Base-by-base conservation (phyloP, 805 yeast species). In the Kazachstania taianensis region DNA sequence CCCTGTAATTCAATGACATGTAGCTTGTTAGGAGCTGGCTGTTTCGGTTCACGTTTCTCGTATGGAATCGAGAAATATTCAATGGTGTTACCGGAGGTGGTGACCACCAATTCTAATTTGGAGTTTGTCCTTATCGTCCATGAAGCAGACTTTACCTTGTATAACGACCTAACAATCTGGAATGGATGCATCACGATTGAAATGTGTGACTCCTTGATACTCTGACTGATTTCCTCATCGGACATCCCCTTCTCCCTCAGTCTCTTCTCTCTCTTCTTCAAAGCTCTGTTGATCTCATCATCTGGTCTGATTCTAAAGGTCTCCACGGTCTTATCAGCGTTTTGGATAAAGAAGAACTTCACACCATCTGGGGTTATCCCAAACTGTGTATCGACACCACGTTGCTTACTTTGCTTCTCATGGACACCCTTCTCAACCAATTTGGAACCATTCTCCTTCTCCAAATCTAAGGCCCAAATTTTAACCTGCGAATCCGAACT, bases 401-500 rank as follows among this genome's bases (percentile, higher is more conserved):
- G 70, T 31, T 80, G 70, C 48, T 78, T 81, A 55, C 89, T 80
- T 46, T 74, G 81, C 51, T 84, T 84, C 42, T 79, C 84, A 47
- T 81, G 69, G 3, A 61, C 47, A 1, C 96, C 96, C 32, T 65
- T 60, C 46, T 74, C 82, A 2, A 61, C 46, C 26, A 85, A 53
- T 39, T 70, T 69, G 2, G 65, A 62, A 7, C 72, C 73, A 35
- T 37, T 38, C 5, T 66, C 69, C 23, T 62, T 59, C 0, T 55
- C 51, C 20, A 81, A 54, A 51, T 82, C 75, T n/a, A 86, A 50
- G 18, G 61, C 57, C 97, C 97, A 92, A 7, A 87, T 67, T 54
- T 83, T 84, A 22, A 83, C 69, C 53, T 85, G 94, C 44, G 81
- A 78, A 44, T 83, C 86, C 49, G 75, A 72, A 30, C 95, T 87